Conservation (phyloP, 192 early-diverging fungal genomes). For the Coemansia umbellata region DNA sequence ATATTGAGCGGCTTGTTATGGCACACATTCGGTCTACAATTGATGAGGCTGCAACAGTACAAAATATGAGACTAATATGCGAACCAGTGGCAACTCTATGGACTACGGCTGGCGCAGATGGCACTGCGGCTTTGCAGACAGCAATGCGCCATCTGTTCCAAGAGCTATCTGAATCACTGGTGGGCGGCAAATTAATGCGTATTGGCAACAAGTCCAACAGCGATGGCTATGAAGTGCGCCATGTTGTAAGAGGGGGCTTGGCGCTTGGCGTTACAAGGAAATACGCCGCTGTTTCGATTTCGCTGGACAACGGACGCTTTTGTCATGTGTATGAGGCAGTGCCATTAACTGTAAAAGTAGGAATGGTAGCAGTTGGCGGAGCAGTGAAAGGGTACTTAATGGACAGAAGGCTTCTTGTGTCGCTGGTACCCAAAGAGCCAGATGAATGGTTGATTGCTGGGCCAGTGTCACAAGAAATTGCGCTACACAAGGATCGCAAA, state of each 20-base stretch:
- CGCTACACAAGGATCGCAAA: neutral
- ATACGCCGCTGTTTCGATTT: conserved; percentile 11
- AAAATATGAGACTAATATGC: conserved; percentile 1
- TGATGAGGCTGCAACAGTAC: conserved; percentile 7
- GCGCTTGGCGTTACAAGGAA: neutral
- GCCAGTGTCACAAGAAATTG: conserved; percentile 4
- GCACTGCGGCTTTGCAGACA: conserved; percentile 2
- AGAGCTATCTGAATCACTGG: neutral
- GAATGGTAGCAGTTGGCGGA: conserved; percentile 1
- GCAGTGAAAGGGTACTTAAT: neutral
- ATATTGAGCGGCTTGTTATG: conserved; percentile 8
- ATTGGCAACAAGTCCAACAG: neutral
- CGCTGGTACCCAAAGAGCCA: conserved; percentile 8
- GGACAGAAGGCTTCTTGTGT: conserved; percentile 11
- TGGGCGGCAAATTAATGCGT: neutral
- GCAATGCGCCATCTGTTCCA: conserved; percentile 9
- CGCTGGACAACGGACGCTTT: conserved; percentile 8
- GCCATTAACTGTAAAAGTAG: conserved; percentile 14
- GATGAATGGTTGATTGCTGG: conserved; percentile 35
- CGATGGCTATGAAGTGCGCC: neutral
- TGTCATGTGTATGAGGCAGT: conserved; percentile 20
- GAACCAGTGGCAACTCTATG: conserved; percentile 9
- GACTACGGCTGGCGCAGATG: neutral
- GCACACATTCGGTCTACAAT: conserved; percentile 20
- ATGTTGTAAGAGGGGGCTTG: neutral